Conservation (phyloP, 805 yeast genomes). For the Starmera pachycereana region DNA sequence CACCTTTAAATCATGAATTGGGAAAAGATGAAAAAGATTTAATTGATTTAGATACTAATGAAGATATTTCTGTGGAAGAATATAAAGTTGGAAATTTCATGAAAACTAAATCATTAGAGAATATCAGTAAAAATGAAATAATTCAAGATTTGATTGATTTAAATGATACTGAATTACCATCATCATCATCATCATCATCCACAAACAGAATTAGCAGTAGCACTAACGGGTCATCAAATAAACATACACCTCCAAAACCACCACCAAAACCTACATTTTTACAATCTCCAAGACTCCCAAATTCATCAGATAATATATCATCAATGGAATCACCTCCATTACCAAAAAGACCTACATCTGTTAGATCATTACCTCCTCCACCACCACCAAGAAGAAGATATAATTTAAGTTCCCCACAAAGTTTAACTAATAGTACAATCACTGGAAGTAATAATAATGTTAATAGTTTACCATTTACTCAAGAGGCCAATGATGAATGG, state of each 20-base stretch:
- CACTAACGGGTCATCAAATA: too few species aligned
- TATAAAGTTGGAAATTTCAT: conserved; percentile 16
- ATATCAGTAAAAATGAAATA: conserved; percentile 6
- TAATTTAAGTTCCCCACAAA: conserved; percentile 2
- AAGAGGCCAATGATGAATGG: conserved; percentile 49
- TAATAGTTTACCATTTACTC: conserved; percentile 19
- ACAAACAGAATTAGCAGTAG: too few species aligned
- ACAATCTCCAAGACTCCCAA: not conserved
- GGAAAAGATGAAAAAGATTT: conserved; percentile 19
- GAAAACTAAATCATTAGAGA: conserved; percentile 4
- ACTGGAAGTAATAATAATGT: not conserved
- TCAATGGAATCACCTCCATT: conserved; percentile 12
- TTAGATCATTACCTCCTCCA: conserved; percentile 14
- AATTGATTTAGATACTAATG: conserved; percentile 14
- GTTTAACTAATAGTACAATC: conserved; percentile 1
- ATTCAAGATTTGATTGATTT: conserved; percentile 26
- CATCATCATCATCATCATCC: not conserved
- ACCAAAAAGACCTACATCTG: conserved; percentile 16
- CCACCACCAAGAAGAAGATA: conserved; percentile 20
- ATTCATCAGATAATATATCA: not conserved
- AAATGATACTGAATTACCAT: conserved; percentile 14
- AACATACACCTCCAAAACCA: not conserved
- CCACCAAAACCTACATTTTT: conserved; percentile 5
- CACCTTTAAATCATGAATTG: conserved; percentile 19
- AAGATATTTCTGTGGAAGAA: conserved; percentile 11